Conservation (phyloP, 495 filamentous ascomycete species). For the Astrothelium subdiscretum region DNA sequence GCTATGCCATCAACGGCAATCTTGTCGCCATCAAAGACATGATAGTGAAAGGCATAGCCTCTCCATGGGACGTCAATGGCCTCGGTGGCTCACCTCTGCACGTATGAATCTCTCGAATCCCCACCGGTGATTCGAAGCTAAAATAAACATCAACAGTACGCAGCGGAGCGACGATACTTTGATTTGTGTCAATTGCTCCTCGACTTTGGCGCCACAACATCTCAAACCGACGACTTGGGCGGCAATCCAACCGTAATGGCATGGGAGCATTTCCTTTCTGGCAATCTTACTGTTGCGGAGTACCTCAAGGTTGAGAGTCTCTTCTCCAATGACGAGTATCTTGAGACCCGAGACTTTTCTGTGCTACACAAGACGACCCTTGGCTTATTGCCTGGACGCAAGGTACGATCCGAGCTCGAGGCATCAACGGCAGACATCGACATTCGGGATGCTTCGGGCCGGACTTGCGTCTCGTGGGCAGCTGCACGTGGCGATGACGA, state of each 20-base stretch:
- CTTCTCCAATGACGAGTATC: not conserved
- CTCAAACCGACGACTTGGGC: not conserved
- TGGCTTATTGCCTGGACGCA: not conserved
- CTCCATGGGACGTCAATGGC: conserved; percentile 2
- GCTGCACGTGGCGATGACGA: not conserved
- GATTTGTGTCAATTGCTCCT: not conserved
- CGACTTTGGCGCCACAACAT: not conserved
- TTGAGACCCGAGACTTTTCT: not conserved
- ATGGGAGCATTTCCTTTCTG: conserved; percentile 3
- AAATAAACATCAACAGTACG: not conserved
- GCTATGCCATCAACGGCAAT: not conserved
- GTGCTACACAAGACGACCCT: not conserved
- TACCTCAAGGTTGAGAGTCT: not conserved
- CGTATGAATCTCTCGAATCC: not conserved
- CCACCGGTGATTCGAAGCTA: not conserved
- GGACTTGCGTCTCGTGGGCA: not conserved
- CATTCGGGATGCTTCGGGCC: not conserved
- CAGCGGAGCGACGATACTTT: not conserved
- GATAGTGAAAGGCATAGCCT: not conserved
- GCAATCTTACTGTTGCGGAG: not conserved
- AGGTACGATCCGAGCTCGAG: not conserved
- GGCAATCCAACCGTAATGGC: not conserved
- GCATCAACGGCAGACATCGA: conserved; percentile 1
- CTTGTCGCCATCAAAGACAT: not conserved
- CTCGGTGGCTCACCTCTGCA: not conserved